Evolutionary conservation across 2,329 filamentous ascomycete genomes (phyloP), one percentile per base, ranked within the genome.

Genomic region (Colletotrichum sp.): DNA sequence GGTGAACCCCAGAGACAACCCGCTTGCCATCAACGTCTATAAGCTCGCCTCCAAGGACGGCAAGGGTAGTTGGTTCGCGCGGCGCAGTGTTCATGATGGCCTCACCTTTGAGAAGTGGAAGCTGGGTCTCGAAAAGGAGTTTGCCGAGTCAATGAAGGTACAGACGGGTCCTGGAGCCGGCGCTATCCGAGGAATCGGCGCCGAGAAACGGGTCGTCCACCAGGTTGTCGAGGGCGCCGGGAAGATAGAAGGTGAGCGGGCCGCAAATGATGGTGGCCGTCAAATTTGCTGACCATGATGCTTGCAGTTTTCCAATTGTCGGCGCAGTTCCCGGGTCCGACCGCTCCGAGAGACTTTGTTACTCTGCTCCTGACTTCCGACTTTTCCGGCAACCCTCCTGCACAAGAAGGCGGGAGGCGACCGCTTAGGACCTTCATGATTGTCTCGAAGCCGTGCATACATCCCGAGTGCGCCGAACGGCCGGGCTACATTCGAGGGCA

Each of bases 271-370:
- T 36, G 15, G 66, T 70, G 75, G 32, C n/a, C 77, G n/a, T 76
- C 61, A 74, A 18, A 67, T 73, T 39, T 13, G 32, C 74, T 76
- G 36, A 76, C 71, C 30, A 43, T 28, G 55, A n/a, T 73, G 75
- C 28, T 65, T 60, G 78, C 82, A 92, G 95, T 98, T 6, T 98
- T 95, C 80, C 93, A 96, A 81, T 89, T 98, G 1, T 96, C 95
- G 27, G 96, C 96, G 4, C 94, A 97, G 82, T 98, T 98, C 79
- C 96, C 96, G 0, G 95, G 95, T 0, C 96, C 96, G 5, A 97
- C 95, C 1, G 92, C 96, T 3, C 94, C 96, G 1, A 89, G 96
- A 83, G 96, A 98, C 81, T 98, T 98, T 83, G 91, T 98, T 67
- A 94, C 94, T 6, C 85, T 97, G 75, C 89, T 97, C 58, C 85